Evolutionary conservation across 2,329 filamentous ascomycete species (phyloP), one percentile per base, ranked within the genome.

Genomic region (Cladophialophora bantiana): DNA sequence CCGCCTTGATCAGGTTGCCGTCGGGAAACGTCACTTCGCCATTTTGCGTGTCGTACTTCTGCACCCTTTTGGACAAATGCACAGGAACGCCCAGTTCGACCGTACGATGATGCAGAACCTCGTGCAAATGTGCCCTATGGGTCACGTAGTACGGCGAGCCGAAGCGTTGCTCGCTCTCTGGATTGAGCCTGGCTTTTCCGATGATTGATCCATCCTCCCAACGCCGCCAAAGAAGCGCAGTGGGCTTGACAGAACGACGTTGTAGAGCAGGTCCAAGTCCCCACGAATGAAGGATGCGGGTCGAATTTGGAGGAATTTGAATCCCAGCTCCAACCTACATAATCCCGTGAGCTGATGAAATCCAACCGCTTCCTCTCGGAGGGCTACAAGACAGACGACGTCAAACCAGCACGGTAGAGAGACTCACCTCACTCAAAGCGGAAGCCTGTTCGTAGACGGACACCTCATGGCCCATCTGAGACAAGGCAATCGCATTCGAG

Each of bases 281-380:
- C 71, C 72, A 73, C 7, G 61, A 62, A 26, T 63, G 62, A 20
- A 75, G 65, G 35, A 75, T 70, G 18, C 70, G 70, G 13, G 65
- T 70, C 1, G 73, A 73, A 57, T 76, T 76, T 1, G 75, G 74
- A 9, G 71, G 66, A 15, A 76, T 66, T 31, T 74, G 65, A 13
- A 75, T 71, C 2, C 74, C 74, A 20, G 74, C 75, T 6, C 74
- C 74, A 0, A 75, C 66, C 65, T 76, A 7, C 34, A 18, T 7
- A 7, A 1, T 7, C 4, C 15, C 20, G 26, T 58, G 35, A 58
- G 55, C 20, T 20, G 3, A 15, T 6, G 13, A 7, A n/a, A 20
- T n/a, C n/a, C 5, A 48, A 20, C 42, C 18, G 20, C 42, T 7
- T 10, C 15, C 20, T 31, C 6, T 18, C 45, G 12, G 3, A 50